Base-by-base conservation (phyloP, 2,329 filamentous ascomycete species). In the Byssochlamys sp. region DNA sequence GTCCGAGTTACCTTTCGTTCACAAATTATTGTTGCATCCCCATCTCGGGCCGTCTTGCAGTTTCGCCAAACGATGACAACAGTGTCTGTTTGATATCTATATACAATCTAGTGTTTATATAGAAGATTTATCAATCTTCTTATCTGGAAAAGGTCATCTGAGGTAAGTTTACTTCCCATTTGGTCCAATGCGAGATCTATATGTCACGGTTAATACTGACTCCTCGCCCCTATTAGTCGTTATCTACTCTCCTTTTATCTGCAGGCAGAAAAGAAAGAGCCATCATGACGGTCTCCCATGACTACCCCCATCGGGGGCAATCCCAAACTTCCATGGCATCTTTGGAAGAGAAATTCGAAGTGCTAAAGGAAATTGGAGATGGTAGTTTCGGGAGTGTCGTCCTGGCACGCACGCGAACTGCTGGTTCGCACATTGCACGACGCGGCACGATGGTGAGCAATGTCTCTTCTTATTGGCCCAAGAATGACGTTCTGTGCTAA, bases 291-390 rank as follows among this genome's bases (percentile, higher is more conserved):
- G 84, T 90, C 74, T 81, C 84, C 69, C 85, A 86, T 73, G 90
- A 92, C 69, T 77, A 85, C 68, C 82, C 87, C 74, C 84, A 86
- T 67, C 84, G 88, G 71, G 84, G 84, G 73, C 82, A 84, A 65
- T 78, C 82, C 57, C 78, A 73, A 62, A 73, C 72, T 63, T 79
- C 72, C 68, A 81, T 76, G 71, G 76, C 73, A 25, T 75, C 79
- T 59, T 84, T 99, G 56, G 91, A 96, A 72, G 94, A 99, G 71
- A 86, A 91, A 66, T 99, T 96, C 72, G 92, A 99, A 75, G 86
- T 99, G 57, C 79, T 99, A 71, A 99, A 97, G 77, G 94, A 99
- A 70, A 95, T 99, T 72, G 94, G 94, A 54, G 94, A 99, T 84
- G 94, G 94, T 65, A 97, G 94, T 78, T 99, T 99, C 72, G 94